Percentiles rank a stretch among this genome's conserved stretches.
Conservation (phyloP, 495 filamentous ascomycete genomes). For the Penicillium salamii region DNA sequence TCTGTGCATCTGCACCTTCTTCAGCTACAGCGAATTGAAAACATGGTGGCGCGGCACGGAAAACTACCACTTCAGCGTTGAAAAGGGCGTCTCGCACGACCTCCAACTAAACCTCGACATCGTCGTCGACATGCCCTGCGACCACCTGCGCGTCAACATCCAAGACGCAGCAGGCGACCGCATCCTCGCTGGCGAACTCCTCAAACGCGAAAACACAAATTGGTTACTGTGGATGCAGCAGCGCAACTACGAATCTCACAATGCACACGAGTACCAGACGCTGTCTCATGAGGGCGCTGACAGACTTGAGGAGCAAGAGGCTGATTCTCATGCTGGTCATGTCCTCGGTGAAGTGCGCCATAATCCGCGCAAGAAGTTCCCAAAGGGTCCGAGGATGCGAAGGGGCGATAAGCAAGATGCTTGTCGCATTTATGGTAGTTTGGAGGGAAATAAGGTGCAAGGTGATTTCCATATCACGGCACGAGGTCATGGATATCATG, state of each 20-base stretch:
- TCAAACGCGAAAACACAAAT: constrained; percentile 71
- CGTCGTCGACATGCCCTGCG: constrained; percentile 86
- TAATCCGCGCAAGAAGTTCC: constrained; percentile 52
- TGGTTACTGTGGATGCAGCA: constrained; percentile 82
- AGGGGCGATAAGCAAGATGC: constrained; percentile 53
- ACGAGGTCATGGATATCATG: constrained; percentile 86
- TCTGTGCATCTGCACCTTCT: constrained; percentile 63
- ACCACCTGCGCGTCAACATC: constrained; percentile 89
- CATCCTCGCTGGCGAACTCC: constrained; percentile 74
- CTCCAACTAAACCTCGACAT: constrained; percentile 96
- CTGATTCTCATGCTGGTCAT: constrained; percentile 51
- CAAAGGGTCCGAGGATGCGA: constrained; percentile 66
- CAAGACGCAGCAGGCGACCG: constrained; percentile 93
- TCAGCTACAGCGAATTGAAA: constrained; percentile 71
- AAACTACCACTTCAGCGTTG: constrained; percentile 86
- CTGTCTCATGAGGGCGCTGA: constrained; percentile 44
- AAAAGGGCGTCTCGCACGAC: constrained; percentile 82
- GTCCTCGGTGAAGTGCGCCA: constrained; percentile 46
- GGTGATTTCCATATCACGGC: constrained; percentile 99
- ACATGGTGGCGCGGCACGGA: constrained; percentile 83
- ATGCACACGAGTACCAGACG: constrained; percentile 50
- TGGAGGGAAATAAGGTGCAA: constrained; percentile 94
- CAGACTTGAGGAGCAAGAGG: constrained; percentile 45
- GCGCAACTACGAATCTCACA: constrained; percentile 64
- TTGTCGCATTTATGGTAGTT: constrained; percentile 84